phyloP scores from a whole-genome alignment of 208 protist genomes.

The Herpetomonas samuelpessoai region DNA sequence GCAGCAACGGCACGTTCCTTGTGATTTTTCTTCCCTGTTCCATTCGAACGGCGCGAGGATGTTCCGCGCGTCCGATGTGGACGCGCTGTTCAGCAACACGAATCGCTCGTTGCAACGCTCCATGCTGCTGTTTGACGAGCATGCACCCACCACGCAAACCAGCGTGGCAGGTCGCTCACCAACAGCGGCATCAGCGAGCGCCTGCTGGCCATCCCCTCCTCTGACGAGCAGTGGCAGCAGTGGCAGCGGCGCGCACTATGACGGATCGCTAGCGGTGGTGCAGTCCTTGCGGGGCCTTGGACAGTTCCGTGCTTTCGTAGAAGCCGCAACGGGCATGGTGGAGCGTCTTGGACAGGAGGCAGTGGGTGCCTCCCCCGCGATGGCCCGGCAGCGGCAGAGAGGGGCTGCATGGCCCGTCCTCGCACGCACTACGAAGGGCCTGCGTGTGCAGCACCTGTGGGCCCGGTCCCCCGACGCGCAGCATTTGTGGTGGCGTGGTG shows the following conservation, averaged over 20 bases:
- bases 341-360: conserved; percentile 25
- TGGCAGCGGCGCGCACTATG: conserved; percentile 1
- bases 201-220: too few relatives aligned
- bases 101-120: conserved; percentile 11
- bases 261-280: conserved; percentile 7
- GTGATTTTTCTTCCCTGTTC: too few relatives aligned
- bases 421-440: conserved; percentile 24
- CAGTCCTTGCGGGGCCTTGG: conserved; percentile 19
- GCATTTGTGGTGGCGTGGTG: conserved; percentile 16
- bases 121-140: conserved; percentile 12
- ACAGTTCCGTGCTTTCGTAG: conserved; percentile 38
- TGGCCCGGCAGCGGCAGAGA: conserved; percentile 35
- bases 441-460: conserved; percentile 10
- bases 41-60: conserved; percentile 14
- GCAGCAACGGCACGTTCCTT: too few relatives aligned
- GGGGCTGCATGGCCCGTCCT: conserved; percentile 40
- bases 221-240: too few relatives aligned
- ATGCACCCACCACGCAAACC: not conserved
- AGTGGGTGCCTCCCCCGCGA: conserved; percentile 21
- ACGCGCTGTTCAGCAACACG: conserved; percentile 27
- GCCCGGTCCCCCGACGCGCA: conserved; percentile 5
- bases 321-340: conserved; percentile 36
- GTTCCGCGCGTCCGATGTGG: conserved; percentile 26
- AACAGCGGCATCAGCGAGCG: too few relatives aligned
- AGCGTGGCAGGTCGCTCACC: not conserved